A percentile compares a stretch with the other conserved stretches of the same genome.
Evolutionary conservation across 176 grass and related monocot species (phyloP).

Genomic region (Sorghum bicolor): Sorghum_bicolor_NCBIv3 NC_012872.2:67784001-67784500

Average conservation of each 20-base stretch:
- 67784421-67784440: background rate
- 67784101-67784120: conserved; percentile 7
- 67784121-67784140: background rate
- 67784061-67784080: background rate
- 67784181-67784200: background rate
- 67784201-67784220: conserved; percentile 22
- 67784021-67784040: conserved; percentile 16
- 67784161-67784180: conserved; percentile 35
- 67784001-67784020: background rate
- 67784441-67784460: background rate
- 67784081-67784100: conserved; percentile 10
- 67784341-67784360: background rate
- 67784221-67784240: conserved; percentile 43
- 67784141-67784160: background rate
- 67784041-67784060: background rate
- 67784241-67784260: conserved; percentile 44
- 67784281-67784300: background rate
- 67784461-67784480: background rate
- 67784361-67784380: background rate
- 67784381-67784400: background rate
- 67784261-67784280: background rate
- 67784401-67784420: conserved; percentile 28
- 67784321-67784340: background rate
- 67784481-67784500: background rate
- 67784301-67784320: background rate